Evolutionary conservation across 768 basidiomycete species (phyloP).

Genomic region (Xanthoconium purpureum): DNA sequence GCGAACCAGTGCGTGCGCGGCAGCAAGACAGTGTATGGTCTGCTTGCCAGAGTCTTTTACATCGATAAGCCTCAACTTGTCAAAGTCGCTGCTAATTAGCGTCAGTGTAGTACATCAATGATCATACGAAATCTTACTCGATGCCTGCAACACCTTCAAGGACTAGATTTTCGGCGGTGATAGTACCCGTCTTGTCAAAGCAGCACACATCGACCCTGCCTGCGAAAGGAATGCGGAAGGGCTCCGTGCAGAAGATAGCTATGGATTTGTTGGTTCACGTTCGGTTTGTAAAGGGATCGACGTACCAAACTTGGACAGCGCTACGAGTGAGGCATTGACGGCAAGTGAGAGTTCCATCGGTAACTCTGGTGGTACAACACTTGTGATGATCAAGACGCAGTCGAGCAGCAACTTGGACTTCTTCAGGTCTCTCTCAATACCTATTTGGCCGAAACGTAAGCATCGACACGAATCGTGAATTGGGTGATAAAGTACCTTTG

Average conservation of each 20-base stretch:
- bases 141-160: constrained; percentile 92
- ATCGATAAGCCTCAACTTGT: constrained; percentile 67
- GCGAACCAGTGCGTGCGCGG: constrained; percentile 91
- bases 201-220: constrained; percentile 98
- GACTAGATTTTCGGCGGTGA: constrained; percentile 93
- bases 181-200: constrained; percentile 99
- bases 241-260: constrained; percentile 99
- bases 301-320: constrained; percentile 88
- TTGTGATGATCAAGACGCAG: constrained; percentile 94
- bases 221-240: constrained; percentile 95
- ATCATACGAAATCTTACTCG: constrained; percentile 54
- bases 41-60: constrained; percentile 74
- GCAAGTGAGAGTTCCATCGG: constrained; percentile 98
- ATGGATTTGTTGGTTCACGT: constrained; percentile 1
- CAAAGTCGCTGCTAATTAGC: constrained; percentile 41
- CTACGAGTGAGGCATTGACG: constrained; percentile 92
- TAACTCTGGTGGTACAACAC: constrained; percentile 95
- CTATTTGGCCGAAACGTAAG: constrained; percentile 36
- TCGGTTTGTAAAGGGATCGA: constrained; percentile 2
- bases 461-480: not conserved
- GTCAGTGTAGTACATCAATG: not conserved
- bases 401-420: constrained; percentile 94
- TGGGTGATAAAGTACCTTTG: constrained; percentile 58
- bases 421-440: constrained; percentile 88
- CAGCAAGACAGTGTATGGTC: constrained; percentile 85